Percentiles rank a stretch among this genome's conserved stretches.
phyloP scores from a whole-genome alignment of 1,139 yeast species.

The Protomyces inundatus region DNA sequence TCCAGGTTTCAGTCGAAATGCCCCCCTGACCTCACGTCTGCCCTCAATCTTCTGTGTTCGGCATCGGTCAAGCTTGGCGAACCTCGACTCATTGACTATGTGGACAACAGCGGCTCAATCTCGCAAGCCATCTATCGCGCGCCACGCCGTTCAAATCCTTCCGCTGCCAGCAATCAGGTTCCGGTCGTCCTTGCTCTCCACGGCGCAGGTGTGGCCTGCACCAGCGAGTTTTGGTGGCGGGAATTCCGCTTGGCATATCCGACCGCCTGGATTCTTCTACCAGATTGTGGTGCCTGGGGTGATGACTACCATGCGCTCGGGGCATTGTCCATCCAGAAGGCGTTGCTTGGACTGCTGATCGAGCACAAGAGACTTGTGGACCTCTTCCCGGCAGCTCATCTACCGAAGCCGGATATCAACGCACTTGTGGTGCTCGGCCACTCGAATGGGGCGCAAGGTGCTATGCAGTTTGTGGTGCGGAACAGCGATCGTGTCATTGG shows the following conservation, averaged over 20 bases:
- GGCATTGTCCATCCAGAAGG: neutral
- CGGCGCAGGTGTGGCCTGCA: conserved; percentile 6
- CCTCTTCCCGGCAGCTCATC: neutral
- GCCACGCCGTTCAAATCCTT: neutral
- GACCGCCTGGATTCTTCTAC: conserved; percentile 9
- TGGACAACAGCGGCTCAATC: neutral
- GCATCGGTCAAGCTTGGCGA: too few species aligned
- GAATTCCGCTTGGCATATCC: neutral
- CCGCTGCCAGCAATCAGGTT: too few species aligned
- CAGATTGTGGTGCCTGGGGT: conserved; percentile 11
- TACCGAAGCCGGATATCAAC: neutral
- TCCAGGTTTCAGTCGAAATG: too few species aligned
- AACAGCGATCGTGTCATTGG: conserved; percentile 9
- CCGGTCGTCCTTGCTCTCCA: conserved; percentile 6
- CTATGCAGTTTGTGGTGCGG: conserved; percentile 7
- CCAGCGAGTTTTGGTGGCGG: neutral
- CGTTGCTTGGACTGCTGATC: neutral
- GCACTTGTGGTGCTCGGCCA: conserved; percentile 3
- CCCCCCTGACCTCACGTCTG: too few species aligned
- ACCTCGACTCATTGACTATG: too few species aligned
- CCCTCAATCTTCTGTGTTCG: too few species aligned
- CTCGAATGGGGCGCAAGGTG: conserved; percentile 15
- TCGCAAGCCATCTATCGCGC: neutral
- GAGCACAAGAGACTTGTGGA: neutral
- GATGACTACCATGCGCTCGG: conserved; percentile 5